Evolutionary conservation across 106 monocot species (phyloP).

Genomic region (Dioscorea alata): DNA sequence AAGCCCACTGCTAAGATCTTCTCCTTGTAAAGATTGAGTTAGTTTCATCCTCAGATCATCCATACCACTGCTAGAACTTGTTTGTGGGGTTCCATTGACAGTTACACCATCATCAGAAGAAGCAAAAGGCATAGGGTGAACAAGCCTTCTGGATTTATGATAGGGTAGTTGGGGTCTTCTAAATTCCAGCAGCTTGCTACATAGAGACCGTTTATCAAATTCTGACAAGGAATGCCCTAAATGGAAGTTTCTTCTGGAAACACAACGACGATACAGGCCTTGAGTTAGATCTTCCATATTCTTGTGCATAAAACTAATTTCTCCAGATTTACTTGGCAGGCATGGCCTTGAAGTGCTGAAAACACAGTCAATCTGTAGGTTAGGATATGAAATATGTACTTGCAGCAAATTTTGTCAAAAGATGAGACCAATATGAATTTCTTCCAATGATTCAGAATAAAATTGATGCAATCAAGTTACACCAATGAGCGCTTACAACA

Average conservation of each 20-base stretch:
- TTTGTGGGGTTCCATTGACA: constrained; percentile 46
- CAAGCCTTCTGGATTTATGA: constrained; percentile 24
- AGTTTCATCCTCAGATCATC: constrained; percentile 52
- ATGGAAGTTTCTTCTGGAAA: constrained; percentile 7
- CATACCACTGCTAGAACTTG: constrained; percentile 26
- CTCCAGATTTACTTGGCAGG: constrained; percentile 10
- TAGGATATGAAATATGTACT: not conserved
- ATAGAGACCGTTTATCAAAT: constrained; percentile 13
- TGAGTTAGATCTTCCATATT: constrained; percentile 17
- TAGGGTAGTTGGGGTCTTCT: constrained; percentile 11
- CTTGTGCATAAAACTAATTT: constrained; percentile 17
- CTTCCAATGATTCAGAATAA: too few species aligned
- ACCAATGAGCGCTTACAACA: too few species aligned
- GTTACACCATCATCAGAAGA: constrained; percentile 49
- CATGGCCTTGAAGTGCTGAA: constrained; percentile 45
- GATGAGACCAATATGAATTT: too few species aligned
- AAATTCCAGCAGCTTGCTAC: constrained; percentile 24
- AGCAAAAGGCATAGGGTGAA: constrained; percentile 21
- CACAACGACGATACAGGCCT: constrained; percentile 9
- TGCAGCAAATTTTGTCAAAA: too few species aligned
- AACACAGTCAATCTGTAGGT: constrained; percentile 7
- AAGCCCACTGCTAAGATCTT: constrained; percentile 56
- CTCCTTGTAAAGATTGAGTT: constrained; percentile 44
- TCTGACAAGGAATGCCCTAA: constrained; percentile 20
- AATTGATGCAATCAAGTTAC: too few species aligned